Evolutionary conservation across 805 yeast species (phyloP).

Genomic region (Kazachstania taianensis): DNA sequence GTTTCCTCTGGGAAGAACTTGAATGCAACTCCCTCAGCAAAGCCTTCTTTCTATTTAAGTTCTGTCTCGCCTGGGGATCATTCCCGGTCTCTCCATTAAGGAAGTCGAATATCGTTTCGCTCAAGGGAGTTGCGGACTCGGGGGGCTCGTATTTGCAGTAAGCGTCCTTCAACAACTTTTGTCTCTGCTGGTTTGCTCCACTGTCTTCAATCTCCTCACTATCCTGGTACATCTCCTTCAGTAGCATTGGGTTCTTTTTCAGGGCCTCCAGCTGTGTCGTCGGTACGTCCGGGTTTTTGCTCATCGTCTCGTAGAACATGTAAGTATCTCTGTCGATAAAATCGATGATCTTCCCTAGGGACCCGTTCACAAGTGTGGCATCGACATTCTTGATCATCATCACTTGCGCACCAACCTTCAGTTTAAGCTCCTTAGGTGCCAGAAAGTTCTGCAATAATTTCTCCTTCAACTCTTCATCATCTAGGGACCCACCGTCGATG

Average conservation of each 20-base stretch:
- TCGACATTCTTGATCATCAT: conserved; percentile 75
- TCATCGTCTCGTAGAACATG: conserved; percentile 27
- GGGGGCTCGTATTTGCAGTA: conserved; percentile 12
- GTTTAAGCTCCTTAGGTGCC: conserved; percentile 45
- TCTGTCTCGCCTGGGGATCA: conserved; percentile 21
- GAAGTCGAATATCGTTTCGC: conserved; percentile 43
- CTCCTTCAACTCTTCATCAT: conserved; percentile 34
- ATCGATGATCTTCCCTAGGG: conserved; percentile 58
- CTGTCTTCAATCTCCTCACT: conserved; percentile 9
- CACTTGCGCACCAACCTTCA: conserved; percentile 70
- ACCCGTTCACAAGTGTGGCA: conserved; percentile 65
- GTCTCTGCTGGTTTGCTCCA: conserved; percentile 17
- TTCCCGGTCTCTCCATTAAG: conserved; percentile 23
- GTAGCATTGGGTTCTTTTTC: conserved; percentile 4
- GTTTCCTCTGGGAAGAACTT: conserved; percentile 36
- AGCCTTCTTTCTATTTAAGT: conserved; percentile 39
- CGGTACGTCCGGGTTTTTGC: conserved; percentile 4
- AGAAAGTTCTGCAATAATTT: conserved; percentile 45
- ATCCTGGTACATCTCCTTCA: conserved; percentile 14
- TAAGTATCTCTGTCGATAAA: conserved; percentile 46
- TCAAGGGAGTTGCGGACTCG: conserved; percentile 19
- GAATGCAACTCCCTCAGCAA: conserved; percentile 35
- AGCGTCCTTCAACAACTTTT: conserved; percentile 18
- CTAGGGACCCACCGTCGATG: conserved; percentile 42
- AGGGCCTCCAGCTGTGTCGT: neutral